Percentiles rank a stretch among this genome's conserved stretches.
phyloP scores from a whole-genome alignment of 1,284 basidiomycete species.

The Irpex lacteus region DNA sequence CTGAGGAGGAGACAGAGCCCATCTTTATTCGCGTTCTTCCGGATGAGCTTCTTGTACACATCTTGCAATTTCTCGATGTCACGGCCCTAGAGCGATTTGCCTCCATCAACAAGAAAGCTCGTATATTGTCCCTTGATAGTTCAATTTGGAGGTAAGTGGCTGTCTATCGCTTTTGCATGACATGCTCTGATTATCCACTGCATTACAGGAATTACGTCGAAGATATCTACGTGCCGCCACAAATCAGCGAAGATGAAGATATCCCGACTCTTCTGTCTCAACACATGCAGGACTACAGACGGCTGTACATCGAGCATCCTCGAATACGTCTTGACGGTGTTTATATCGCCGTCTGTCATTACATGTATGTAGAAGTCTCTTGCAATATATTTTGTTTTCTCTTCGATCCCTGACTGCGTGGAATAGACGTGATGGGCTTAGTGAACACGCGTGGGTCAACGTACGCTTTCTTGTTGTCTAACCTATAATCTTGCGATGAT shows the following conservation, averaged over 20 bases:
- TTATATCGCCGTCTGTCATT: constrained; percentile 89
- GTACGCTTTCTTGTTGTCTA: constrained; percentile 40
- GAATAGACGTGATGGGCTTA: constrained; percentile 68
- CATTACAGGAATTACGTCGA: constrained; percentile 36
- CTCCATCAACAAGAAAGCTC: constrained; percentile 65
- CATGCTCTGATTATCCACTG: background rate
- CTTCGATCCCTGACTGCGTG: constrained; percentile 7
- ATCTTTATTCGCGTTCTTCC: constrained; percentile 62
- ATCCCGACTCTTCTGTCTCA: constrained; percentile 47
- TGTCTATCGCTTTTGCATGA: background rate
- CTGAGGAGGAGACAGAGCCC: constrained; percentile 62
- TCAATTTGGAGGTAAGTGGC: constrained; percentile 70
- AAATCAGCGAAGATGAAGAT: constrained; percentile 49
- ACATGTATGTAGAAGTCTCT: constrained; percentile 49
- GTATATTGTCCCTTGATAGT: constrained; percentile 64
- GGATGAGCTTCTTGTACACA: constrained; percentile 69
- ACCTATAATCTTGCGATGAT: background rate
- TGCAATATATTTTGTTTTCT: constrained; percentile 9
- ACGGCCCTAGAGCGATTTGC: constrained; percentile 78
- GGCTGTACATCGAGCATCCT: constrained; percentile 78
- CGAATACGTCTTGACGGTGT: constrained; percentile 83
- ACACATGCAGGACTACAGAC: constrained; percentile 66
- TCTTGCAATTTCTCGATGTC: constrained; percentile 64
- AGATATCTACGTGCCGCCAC: constrained; percentile 69
- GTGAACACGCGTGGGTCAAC: constrained; percentile 83